Evolutionary conservation across 306 rosid species (phyloP).

Genomic region (Ziziphus jujuba): DNA sequence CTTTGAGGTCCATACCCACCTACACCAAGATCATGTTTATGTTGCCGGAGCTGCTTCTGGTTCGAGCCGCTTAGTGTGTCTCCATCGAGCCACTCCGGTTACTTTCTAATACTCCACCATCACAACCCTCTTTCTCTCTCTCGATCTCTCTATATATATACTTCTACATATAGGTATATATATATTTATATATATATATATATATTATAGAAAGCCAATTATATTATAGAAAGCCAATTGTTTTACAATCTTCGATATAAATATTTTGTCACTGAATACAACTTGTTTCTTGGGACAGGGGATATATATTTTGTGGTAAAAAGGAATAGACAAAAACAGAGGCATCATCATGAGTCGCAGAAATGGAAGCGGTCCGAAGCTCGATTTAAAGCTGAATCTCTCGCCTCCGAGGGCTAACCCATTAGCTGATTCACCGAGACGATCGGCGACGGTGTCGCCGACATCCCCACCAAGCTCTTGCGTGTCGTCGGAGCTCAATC

Average conservation of each 20-base stretch:
- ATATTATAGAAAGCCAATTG: too few species aligned
- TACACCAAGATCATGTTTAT: slow-evolving; percentile 31
- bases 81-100: slow-evolving; percentile 3
- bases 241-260: too few species aligned
- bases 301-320: too few species aligned
- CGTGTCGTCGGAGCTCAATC: slow-evolving; percentile 70
- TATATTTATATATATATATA: too few species aligned
- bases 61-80: slow-evolving; percentile 11
- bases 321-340: too few species aligned
- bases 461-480: slow-evolving; percentile 84
- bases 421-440: slow-evolving; percentile 48
- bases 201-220: too few species aligned
- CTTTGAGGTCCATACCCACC: slow-evolving; percentile 37
- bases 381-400: slow-evolving; percentile 80
- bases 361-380: slow-evolving; percentile 67
- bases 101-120: not conserved
- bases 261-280: slow-evolving; percentile 10
- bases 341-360: slow-evolving; percentile 67
- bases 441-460: slow-evolving; percentile 60
- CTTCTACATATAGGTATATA: too few species aligned
- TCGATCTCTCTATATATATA: too few species aligned
- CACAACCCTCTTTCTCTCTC: too few species aligned
- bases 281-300: too few species aligned
- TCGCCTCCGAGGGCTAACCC: slow-evolving; percentile 72
- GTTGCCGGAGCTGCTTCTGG: slow-evolving; percentile 20